Percentiles rank a stretch among this genome's conserved stretches.
Conservation (phyloP, 75 land plant genomes). For the Pinus tabuliformis region DNA sequence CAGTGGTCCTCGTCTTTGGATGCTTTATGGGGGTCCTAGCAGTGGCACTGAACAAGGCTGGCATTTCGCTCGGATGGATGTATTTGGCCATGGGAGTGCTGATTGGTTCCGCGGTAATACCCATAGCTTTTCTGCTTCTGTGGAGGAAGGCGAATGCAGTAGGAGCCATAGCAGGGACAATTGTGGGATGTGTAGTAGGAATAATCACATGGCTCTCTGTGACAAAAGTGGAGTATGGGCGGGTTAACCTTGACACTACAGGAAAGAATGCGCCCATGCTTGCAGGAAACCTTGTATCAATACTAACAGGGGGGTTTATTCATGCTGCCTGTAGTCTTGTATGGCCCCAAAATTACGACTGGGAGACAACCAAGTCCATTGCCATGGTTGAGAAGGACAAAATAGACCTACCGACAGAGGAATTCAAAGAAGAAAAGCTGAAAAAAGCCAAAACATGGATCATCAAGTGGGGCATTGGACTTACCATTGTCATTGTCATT, state of each 20-base stretch:
- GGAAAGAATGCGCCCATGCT: conserved; percentile 98
- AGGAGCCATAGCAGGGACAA: conserved; percentile 82
- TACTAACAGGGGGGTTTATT: conserved; percentile 76
- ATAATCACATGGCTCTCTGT: conserved; percentile 82
- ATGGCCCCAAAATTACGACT: conserved; percentile 90
- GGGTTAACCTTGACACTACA: conserved; percentile 80
- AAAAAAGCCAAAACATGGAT: conserved; percentile 76
- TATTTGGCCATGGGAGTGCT: conserved; percentile 97
- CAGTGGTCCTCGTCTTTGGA: conserved; percentile 69
- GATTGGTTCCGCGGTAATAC: conserved; percentile 96
- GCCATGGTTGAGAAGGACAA: conserved; percentile 74
- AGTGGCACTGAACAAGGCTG: conserved; percentile 85
- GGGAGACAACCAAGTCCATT: conserved; percentile 76
- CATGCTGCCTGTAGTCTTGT: conserved; percentile 74
- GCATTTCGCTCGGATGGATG: conserved; percentile 98
- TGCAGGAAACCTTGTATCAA: conserved; percentile 92
- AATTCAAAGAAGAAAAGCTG: conserved; percentile 68
- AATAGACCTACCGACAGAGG: conserved; percentile 67
- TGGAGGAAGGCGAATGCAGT: conserved; percentile 95
- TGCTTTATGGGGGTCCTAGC: conserved; percentile 97
- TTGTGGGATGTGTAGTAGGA: conserved; percentile 70
- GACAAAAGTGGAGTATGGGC: conserved; percentile 66
- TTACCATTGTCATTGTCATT: conserved; percentile 72
- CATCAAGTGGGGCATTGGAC: conserved; percentile 89
- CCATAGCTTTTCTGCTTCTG: conserved; percentile 89